Evolutionary conservation across 192 early-diverging fungal species (phyloP).

Genomic region (Geosiphon pyriformis): DNA sequence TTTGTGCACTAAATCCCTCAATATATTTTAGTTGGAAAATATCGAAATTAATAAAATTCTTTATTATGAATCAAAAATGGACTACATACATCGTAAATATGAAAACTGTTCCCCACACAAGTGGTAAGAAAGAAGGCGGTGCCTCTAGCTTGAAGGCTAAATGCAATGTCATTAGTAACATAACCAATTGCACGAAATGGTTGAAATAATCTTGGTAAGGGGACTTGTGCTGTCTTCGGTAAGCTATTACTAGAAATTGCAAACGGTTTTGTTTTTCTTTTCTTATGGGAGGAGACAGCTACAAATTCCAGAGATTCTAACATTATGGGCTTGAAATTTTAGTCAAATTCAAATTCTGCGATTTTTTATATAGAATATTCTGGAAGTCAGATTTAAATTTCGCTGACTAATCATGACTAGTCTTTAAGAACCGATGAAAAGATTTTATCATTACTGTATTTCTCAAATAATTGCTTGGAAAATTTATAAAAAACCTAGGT

Average conservation of each 20-base stretch:
- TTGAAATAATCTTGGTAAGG: slow-evolving; percentile 63
- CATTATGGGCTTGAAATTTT: no score
- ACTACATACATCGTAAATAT: slow-evolving; percentile 74
- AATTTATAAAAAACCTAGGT: no score
- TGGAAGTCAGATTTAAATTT: no score
- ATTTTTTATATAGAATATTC: no score
- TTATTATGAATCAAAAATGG: slow-evolving; percentile 1
- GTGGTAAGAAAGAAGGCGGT: slow-evolving; percentile 78
- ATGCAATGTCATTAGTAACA: slow-evolving; percentile 74
- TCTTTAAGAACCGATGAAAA: no score
- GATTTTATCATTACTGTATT: no score
- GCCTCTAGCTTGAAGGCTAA: slow-evolving; percentile 74
- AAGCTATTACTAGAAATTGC: background rate
- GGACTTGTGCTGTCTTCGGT: background rate
- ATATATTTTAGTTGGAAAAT: slow-evolving; percentile 21
- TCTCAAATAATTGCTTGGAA: no score
- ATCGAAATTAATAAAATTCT: background rate
- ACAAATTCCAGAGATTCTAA: no score
- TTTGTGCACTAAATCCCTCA: slow-evolving; percentile 49
- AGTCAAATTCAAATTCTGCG: no score
- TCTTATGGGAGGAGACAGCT: background rate
- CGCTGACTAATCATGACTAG: no score
- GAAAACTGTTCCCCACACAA: slow-evolving; percentile 81
- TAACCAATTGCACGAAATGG: slow-evolving; percentile 92
- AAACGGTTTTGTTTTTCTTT: background rate